Base-by-base conservation (phyloP, 2,329 filamentous ascomycete genomes). In the Lasiodiplodia hormozganensis region DNA sequence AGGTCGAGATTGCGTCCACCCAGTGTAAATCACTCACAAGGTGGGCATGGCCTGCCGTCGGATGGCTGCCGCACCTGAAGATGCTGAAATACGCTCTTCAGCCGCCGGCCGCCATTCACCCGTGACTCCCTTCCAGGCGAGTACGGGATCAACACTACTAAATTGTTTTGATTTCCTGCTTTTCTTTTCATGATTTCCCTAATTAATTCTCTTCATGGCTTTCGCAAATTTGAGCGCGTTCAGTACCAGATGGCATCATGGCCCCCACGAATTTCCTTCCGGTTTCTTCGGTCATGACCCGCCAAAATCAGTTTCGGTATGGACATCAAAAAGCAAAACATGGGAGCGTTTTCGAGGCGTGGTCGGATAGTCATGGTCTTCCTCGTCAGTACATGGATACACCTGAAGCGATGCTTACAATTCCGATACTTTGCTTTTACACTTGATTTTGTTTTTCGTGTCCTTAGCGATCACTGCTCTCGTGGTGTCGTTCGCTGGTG, bases 71-170 rank as follows among this genome's bases (percentile, higher is more conserved):
- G 16, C 51, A 52, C n/a, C n/a, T 57, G 36, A 68, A 56, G 69
- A 68, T 54, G 69, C 69, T 70, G 69, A 62, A 68, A 70, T 52
- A 70, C 56, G 69, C 66, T 70, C 69, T 36, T 70, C 53, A 28
- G 12, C 11, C 25, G n/a, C 31, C 49, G 58, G 12, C 31, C 34
- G 58, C 47, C 28, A 16, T 18, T 49, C 23, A 5, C 60, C 47
- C 16, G 38, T 62, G 28, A 12, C 47, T 64, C 47, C 28, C 43
- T 64, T 11, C 11, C 36, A 21, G 23, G 43, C 25, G 31, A 6
- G 28, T 14, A n/a, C 7, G 18, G 47, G 60, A 25, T 38, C 18
- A 14, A 28, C 21, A 52, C 47, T 23, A 31, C n/a, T 49, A 64
- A 64, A 64, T 64, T 64, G 60, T 52, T 64, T 11, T 28, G 18